Base-by-base conservation (phyloP, 1,284 basidiomycete genomes). In the Melampsora occidentalis region DNA sequence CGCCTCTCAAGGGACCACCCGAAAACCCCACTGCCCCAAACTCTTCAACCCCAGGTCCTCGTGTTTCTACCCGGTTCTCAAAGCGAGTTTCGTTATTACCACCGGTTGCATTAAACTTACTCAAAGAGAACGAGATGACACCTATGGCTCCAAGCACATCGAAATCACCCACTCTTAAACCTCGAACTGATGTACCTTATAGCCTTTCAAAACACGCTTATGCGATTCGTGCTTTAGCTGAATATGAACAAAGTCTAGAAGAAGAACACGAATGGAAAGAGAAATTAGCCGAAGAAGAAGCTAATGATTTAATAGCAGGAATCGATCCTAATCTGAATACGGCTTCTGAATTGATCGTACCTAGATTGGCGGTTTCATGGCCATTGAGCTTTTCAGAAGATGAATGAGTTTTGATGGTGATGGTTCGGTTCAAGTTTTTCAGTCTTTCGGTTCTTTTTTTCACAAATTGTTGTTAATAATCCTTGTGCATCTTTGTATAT, bases 21-120 rank as follows among this genome's bases (percentile, higher is more conserved):
- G 35, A 51, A 20, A 35, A 49, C 75, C 76, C 0, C 64, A 65
- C 31, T 59, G 61, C 35, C 53, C 69, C 20, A 51, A 57, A 64
- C 35, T 42, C 6, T 39, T 59, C 31, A 9, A 68, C 16, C 16
- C 46, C 70, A 16, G 79, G 75, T 22, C 67, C 77, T 7, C 39
- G 81, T n/a, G 81, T 81, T 20, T 81, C 80, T 6, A 71, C 78
- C 46, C 80, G 81, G 2, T 82, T 82, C 78, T 81, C 81, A 25
- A 82, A 82, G 73, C 78, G 81, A 0, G 78, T 78, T 28, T 81
- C 80, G 35, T 80, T 82, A 57, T 77, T 82, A 3, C 81, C 81
- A 7, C 81, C 81, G 2, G 79, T 81, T 1, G 81, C 81, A 7
- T 77, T 82, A 14, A 80, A 80, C 57, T 64, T 82, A 28, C 77